Evolutionary conservation across 1,284 basidiomycete species (phyloP).

Genomic region (Mycosarcoma mackinlayi): DNA sequence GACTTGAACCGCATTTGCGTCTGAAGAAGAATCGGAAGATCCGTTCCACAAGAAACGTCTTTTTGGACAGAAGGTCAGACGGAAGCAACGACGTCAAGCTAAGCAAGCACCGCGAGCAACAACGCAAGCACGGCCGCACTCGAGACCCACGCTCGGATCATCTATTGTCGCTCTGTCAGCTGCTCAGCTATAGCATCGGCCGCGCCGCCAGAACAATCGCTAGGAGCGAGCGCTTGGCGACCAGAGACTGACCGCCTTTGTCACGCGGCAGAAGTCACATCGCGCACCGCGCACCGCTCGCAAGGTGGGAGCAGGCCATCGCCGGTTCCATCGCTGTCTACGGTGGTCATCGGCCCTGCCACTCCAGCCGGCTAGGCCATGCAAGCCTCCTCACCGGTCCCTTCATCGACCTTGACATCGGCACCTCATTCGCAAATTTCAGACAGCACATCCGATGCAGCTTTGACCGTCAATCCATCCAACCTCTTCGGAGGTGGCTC

Average conservation of each 20-base stretch:
- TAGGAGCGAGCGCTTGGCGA: background rate
- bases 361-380: slow-evolving; percentile 22
- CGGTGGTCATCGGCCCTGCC: background rate
- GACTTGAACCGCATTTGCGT: background rate
- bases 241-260: background rate
- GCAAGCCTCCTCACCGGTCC: slow-evolving; percentile 32
- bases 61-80: too few relatives aligned
- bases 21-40: slow-evolving; percentile 30
- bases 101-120: slow-evolving; percentile 10
- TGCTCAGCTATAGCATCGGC: background rate
- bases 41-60: background rate
- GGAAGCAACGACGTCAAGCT: background rate
- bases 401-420: slow-evolving; percentile 13
- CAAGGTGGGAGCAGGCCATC: background rate
- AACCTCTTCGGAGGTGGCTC: slow-evolving; percentile 13
- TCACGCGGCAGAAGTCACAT: background rate
- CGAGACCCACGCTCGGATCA: slow-evolving; percentile 4
- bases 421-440: background rate
- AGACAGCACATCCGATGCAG: slow-evolving; percentile 19
- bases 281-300: background rate
- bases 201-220: background rate
- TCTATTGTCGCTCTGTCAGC: background rate
- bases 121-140: too few relatives aligned
- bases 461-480: slow-evolving; percentile 39
- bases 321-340: slow-evolving; percentile 1